Percentiles rank a stretch among this genome's conserved stretches.
phyloP scores from a whole-genome alignment of 2,329 filamentous ascomycete genomes.

The Paecilomyces dactylethromorphus region DNA sequence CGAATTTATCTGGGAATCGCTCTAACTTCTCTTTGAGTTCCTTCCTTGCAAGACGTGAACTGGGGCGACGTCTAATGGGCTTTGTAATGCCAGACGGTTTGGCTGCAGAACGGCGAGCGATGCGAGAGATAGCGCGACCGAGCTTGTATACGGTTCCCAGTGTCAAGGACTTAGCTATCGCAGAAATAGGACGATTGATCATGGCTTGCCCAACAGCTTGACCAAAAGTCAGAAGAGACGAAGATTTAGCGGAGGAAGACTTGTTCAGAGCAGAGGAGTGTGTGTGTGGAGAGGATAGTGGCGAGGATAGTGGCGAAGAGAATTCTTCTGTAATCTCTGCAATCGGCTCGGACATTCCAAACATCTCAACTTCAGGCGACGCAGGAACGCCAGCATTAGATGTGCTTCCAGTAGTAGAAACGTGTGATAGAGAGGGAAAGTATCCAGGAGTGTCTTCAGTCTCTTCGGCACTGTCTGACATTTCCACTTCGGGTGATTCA shows the following conservation, averaged over 20 bases:
- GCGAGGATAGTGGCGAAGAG: neutral
- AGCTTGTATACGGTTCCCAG: neutral
- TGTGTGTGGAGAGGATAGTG: neutral
- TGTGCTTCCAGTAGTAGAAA: neutral
- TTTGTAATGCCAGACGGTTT: neutral
- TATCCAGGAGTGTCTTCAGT: neutral
- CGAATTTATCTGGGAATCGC: neutral
- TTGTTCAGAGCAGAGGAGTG: neutral
- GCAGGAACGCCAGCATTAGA: neutral
- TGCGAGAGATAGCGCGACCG: neutral
- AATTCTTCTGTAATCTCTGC: neutral
- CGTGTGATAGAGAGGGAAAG: neutral
- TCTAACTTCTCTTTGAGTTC: neutral
- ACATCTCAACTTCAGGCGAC: neutral
- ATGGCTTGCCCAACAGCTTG: neutral
- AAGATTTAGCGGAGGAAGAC: neutral
- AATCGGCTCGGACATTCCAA: neutral
- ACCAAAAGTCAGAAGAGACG: neutral
- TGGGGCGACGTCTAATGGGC: neutral
- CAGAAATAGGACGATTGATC: neutral
- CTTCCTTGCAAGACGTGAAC: neutral
- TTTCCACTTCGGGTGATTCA: neutral
- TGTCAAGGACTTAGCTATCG: neutral
- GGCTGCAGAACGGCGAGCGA: neutral
- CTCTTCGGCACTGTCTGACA: neutral